A percentile compares a stretch with the other conserved stretches of the same genome.
phyloP scores from a whole-genome alignment of 2,329 filamentous ascomycete species.

The Fusarium citri region DNA sequence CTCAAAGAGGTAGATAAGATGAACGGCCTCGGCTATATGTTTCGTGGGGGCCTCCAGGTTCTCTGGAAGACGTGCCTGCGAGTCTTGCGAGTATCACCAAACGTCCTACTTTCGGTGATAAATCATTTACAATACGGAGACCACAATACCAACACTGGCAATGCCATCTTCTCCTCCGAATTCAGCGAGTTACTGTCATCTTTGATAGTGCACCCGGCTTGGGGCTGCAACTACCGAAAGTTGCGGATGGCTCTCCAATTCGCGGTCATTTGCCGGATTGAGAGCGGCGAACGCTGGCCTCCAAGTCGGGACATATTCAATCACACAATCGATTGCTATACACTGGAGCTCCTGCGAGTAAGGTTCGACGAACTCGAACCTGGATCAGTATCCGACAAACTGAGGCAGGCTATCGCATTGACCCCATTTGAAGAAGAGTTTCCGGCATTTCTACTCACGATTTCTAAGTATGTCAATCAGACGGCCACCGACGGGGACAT shows the following conservation, averaged over 20 bases:
- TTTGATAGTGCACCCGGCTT: background rate
- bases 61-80: background rate
- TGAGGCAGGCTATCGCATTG: background rate
- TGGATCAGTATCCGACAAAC: background rate
- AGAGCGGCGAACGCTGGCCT: background rate
- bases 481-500: fast-evolving
- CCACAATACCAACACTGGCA: fast-evolving
- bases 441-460: background rate
- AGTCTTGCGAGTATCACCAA: background rate
- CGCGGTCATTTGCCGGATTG: background rate
- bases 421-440: background rate
- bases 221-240: background rate
- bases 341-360: too few species aligned
- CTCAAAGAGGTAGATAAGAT: too few species aligned
- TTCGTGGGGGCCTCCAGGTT: too few species aligned
- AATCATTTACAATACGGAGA: background rate
- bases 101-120: background rate
- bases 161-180: fast-evolving
- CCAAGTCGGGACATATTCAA: background rate
- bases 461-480: background rate
- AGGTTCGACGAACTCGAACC: background rate
- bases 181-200: background rate
- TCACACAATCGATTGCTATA: too few species aligned
- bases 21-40: too few species aligned
- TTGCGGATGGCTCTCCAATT: background rate